phyloP scores from a whole-genome alignment of 305 asterid species.

The Withania somnifera region DNA sequence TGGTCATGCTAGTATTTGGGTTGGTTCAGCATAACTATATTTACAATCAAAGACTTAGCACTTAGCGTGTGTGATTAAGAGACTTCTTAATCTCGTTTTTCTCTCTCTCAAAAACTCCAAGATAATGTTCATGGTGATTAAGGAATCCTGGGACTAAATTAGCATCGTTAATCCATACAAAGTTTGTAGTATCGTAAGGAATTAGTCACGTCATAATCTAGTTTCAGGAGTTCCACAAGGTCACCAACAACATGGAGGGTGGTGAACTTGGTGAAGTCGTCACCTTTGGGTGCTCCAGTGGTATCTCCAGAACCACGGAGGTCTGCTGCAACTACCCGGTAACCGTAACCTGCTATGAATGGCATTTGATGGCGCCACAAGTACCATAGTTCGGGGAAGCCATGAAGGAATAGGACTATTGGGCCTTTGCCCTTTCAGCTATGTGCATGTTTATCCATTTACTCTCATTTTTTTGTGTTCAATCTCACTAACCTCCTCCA shows the following conservation, averaged over 20 bases:
- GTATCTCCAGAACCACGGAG: slow-evolving; percentile 21
- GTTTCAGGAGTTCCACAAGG: slow-evolving; percentile 8
- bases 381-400: slow-evolving; percentile 22
- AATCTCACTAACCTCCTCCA: background rate
- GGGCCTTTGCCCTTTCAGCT: slow-evolving; percentile 22
- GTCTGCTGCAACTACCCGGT: slow-evolving; percentile 13
- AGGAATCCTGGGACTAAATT: too few relatives aligned
- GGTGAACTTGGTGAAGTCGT: slow-evolving; percentile 10
- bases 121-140: too few relatives aligned
- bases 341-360: slow-evolving; percentile 3
- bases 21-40: too few relatives aligned
- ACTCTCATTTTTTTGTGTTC: slow-evolving; percentile 5
- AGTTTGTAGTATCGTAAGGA: too few relatives aligned
- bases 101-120: too few relatives aligned
- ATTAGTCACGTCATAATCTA: too few relatives aligned
- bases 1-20: too few relatives aligned
- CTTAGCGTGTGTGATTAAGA: too few relatives aligned
- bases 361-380: slow-evolving; percentile 21
- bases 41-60: too few relatives aligned
- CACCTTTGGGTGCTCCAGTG: slow-evolving; percentile 4
- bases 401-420: slow-evolving; percentile 13
- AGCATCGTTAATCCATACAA: too few relatives aligned
- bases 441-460: slow-evolving; percentile 14
- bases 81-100: too few relatives aligned
- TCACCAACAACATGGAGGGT: slow-evolving; percentile 16